phyloP scores from a whole-genome alignment of 2,329 filamentous ascomycete species.

The Xylariales sp. region DNA sequence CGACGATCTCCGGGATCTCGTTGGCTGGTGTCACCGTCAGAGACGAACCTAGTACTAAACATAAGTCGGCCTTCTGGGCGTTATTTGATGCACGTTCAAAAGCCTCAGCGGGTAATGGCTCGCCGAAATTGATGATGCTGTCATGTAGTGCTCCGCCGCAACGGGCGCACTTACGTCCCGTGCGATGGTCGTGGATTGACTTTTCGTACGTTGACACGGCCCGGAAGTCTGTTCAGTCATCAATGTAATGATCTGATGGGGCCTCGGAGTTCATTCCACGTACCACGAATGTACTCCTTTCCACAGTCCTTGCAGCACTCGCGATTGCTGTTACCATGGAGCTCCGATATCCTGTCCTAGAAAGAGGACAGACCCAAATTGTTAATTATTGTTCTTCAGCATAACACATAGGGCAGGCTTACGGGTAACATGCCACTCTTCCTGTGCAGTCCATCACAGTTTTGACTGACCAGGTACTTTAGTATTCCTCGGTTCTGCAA shows the following conservation, averaged over 20 bases:
- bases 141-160: conserved; percentile 36
- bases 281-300: conserved; percentile 41
- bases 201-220: conserved; percentile 39
- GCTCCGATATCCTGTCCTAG: conserved; percentile 38
- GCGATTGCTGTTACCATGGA: conserved; percentile 43
- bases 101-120: conserved; percentile 26
- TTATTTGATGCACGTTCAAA: conserved; percentile 30
- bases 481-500: conserved; percentile 35
- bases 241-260: background rate
- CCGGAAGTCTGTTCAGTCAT: conserved; percentile 33
- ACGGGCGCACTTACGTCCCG: conserved; percentile 36
- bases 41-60: conserved; percentile 41
- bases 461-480: conserved; percentile 41
- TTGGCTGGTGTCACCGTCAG: conserved; percentile 38
- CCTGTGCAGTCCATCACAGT: conserved; percentile 40
- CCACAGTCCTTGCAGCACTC: conserved; percentile 40
- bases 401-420: conserved; percentile 9
- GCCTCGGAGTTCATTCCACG: background rate
- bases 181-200: conserved; percentile 39
- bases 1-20: conserved; percentile 33
- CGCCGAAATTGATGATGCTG: conserved; percentile 42
- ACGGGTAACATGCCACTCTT: conserved; percentile 42
- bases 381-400: too few species aligned
- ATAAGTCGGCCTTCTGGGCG: conserved; percentile 37
- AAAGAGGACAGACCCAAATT: too few species aligned